Conservation (phyloP, 1,284 basidiomycete genomes). For the Mycena sp. region DNA sequence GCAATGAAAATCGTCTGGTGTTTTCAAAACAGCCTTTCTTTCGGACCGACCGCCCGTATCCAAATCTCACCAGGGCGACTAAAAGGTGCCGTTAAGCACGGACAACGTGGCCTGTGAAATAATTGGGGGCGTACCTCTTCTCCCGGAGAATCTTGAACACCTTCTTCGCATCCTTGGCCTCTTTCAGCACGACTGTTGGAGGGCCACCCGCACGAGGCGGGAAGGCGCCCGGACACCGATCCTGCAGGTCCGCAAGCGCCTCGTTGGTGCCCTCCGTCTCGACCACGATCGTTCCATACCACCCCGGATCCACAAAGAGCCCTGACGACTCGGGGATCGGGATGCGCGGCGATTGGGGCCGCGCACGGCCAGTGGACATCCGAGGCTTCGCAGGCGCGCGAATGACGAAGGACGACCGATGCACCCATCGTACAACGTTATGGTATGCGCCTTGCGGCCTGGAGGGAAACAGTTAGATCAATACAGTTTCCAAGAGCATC, state of each 20-base stretch:
- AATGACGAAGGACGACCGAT: constrained; percentile 78
- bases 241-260: constrained; percentile 79
- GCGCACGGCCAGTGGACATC: constrained; percentile 20
- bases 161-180: constrained; percentile 57
- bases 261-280: constrained; percentile 88
- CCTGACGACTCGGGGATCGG: constrained; percentile 60
- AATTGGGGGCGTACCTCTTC: constrained; percentile 64
- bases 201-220: constrained; percentile 57
- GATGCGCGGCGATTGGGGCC: constrained; percentile 42
- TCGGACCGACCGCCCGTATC: constrained; percentile 42
- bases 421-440: constrained; percentile 84
- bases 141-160: constrained; percentile 80
- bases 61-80: constrained; percentile 47
- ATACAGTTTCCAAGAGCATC: background rate
- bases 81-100: constrained; percentile 1
- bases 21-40: constrained; percentile 35
- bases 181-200: constrained; percentile 42
- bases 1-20: constrained; percentile 1
- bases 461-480: constrained; percentile 20
- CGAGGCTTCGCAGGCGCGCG: constrained; percentile 41
- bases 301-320: constrained; percentile 75
- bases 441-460: constrained; percentile 81
- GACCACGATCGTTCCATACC: constrained; percentile 82
- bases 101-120: background rate
- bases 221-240: constrained; percentile 72